Base-by-base conservation (phyloP, 2,329 filamentous ascomycete genomes). In the Venturia pyrina region DNA sequence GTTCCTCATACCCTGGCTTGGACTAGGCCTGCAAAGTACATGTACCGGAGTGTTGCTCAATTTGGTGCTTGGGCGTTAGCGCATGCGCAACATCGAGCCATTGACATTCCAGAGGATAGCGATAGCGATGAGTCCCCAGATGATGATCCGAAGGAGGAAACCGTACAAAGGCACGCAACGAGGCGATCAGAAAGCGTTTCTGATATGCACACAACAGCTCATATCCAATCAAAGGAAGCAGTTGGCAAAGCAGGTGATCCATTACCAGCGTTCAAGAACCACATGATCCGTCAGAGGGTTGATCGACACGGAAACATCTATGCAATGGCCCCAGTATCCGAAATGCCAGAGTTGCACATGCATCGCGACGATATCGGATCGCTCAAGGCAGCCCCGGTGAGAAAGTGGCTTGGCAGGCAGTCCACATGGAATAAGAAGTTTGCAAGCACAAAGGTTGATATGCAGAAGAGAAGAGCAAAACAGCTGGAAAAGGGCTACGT, bases 1-100 rank as follows among this genome's bases (percentile, higher is more conserved):
- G 93, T 96, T 6, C 88, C 89, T 0, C 91, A 93, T 0, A 97
- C 93, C 0, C 82, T 98, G n/a, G 96, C 91, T 71, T 98, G 96
- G 75, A 98, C 93, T 0, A 85, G 88, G n/a, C 95, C 95, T 0
- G 95, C 93, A 59, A 98, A 98, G 75, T 90, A 89, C 77, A 97
- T 98, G 92, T 98, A 91, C 74, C 85, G 93, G 61, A 90, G 91
- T 1, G 87, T 97, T 64, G 90, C 95, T 0, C 93, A 97, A 70
- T 98, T 99, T 72, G 89, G 92, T 1, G 91, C 93, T 0, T 98
- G 93, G 93, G 89, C 89, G 0, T 81, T 97, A 28, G 91, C 93
- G 0, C 83, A 88, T 69, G 91, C 92, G 0, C 93, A 97, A 73
- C 83, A 91, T 67, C 85, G 83, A 0, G 85, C 86, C 0, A 93